Evolutionary conservation across 352 stramenopile species (phyloP).

Genomic region (Vaucheria bursata): DNA sequence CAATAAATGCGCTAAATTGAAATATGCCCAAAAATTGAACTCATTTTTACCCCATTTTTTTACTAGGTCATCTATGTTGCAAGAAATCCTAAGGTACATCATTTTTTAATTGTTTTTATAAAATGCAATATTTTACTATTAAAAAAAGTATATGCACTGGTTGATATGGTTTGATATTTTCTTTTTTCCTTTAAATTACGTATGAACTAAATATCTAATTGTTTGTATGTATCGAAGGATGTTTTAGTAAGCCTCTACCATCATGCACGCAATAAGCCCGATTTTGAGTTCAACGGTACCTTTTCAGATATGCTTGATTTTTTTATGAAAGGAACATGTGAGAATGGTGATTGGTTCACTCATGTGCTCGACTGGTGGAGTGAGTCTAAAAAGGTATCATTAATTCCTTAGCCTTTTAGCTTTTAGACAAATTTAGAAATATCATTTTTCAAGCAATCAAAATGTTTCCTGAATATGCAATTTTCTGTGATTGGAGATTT

Average conservation of each 20-base stretch:
- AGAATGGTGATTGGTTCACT: constrained; percentile 50
- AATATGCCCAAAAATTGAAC: too few species aligned
- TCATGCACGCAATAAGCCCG: constrained; percentile 50
- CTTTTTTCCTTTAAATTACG: not conserved
- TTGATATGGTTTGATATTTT: too few species aligned
- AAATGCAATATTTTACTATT: too few species aligned
- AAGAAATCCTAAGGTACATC: not conserved
- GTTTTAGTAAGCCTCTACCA: constrained; percentile 47
- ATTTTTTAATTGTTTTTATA: too few species aligned
- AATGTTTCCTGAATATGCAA: too few species aligned
- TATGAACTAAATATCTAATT: not conserved
- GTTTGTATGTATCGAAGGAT: constrained; percentile 17
- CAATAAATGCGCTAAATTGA: too few species aligned
- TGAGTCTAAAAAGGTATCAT: constrained; percentile 17
- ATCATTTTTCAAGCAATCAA: too few species aligned
- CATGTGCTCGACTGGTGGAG: constrained; percentile 50
- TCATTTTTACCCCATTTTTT: not conserved
- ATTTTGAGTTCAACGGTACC: constrained; percentile 48
- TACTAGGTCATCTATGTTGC: not conserved
- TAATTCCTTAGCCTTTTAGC: too few species aligned
- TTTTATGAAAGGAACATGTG: constrained; percentile 42
- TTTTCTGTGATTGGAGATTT: too few species aligned
- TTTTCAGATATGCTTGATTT: constrained; percentile 41
- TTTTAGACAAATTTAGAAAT: not conserved
- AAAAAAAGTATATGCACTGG: too few species aligned